Evolutionary conservation across 2,329 filamentous ascomycete species (phyloP).

Genomic region (Lojkania enalia): DNA sequence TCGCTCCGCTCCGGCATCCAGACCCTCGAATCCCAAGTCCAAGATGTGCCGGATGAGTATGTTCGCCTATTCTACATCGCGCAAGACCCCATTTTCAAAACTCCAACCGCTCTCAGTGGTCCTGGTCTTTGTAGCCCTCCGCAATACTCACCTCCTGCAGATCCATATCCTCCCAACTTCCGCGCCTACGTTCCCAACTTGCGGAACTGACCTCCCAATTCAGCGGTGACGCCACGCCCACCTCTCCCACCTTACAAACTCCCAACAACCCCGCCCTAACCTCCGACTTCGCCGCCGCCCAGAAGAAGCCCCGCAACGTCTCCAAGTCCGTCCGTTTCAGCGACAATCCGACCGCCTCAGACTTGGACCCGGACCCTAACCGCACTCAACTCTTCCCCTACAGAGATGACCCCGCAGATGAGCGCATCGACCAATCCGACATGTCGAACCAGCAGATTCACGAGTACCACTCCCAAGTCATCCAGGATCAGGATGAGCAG

Average conservation of each 20-base stretch:
- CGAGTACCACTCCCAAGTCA: conserved; percentile 75
- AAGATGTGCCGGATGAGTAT: conserved; percentile 61
- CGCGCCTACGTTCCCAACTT: conserved; percentile 72
- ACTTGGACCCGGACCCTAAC: conserved; percentile 48
- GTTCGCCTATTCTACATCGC: conserved; percentile 13
- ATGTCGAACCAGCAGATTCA: conserved; percentile 86
- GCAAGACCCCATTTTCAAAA: not conserved
- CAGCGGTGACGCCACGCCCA: conserved; percentile 60
- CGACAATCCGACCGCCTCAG: conserved; percentile 51
- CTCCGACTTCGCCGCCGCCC: conserved; percentile 42
- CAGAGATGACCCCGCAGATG: conserved; percentile 65
- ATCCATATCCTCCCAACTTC: conserved; percentile 59
- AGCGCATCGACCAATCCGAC: conserved; percentile 54
- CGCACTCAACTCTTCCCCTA: conserved; percentile 69
- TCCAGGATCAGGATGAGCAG: conserved; percentile 90
- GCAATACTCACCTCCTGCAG: conserved; percentile 22
- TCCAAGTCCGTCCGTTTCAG: conserved; percentile 86
- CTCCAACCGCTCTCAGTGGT: not conserved
- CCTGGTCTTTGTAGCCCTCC: not conserved
- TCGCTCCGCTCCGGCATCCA: conserved; percentile 81
- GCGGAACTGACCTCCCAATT: conserved; percentile 80
- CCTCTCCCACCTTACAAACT: conserved; percentile 45
- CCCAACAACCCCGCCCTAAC: conserved; percentile 48
- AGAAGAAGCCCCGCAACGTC: conserved; percentile 38
- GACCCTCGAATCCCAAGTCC: conserved; percentile 65